Evolutionary conservation across 2,329 filamentous ascomycete species (phyloP), one percentile per base, ranked within the genome.

Genomic region (Eutypa lata): DNA sequence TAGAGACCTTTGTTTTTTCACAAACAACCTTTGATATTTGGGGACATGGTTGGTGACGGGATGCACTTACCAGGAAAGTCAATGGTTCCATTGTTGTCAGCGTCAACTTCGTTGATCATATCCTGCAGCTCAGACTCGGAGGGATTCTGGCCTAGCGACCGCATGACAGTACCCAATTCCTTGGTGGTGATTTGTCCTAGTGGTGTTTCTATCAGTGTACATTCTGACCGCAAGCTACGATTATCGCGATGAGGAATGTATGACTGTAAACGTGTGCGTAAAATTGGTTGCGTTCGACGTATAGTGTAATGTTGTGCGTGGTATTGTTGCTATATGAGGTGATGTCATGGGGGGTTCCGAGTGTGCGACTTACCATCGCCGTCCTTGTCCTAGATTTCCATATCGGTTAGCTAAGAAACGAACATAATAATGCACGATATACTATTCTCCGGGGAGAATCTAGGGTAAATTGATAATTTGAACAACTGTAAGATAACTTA

Each of bases 61-160:
- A 31, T 45, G 42, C 16, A 62, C 82, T 65, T 83, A 93, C 90
- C 90, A 68, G 90, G 90, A 73, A 94, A 94, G 72, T 94, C 90
- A 68, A 94, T 94, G 63, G 90, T 94, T 75, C 90, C 90, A 69
- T 93, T 94, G 83, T 93, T 94, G 77, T 94, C 90, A 66, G 89
- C 89, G 67, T 94, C 90, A 60, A 94, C 90, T 78, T 94, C 90
- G 76, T 94, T 93, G 78, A 94, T 94, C 90, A 94, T 94, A 70
- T 94, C 90, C 76, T 94, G 90, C 61, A 94, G 79, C 76, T 94
- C 90, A 56, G 89, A 91, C 78, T 94, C 90, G 63, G 89, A 93
- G 53, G 90, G 90, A 76, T 94, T 94, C 76, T 94, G 90, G 67
- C 90, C 90, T 55, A 94, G 82, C 53, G 90, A 94, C 75, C 90